These are phyloP conservation scores for Podaxis mareebaensis DNA, from an alignment of 768 basidiomycete genomes.

Conservation along the genomic window DNA sequence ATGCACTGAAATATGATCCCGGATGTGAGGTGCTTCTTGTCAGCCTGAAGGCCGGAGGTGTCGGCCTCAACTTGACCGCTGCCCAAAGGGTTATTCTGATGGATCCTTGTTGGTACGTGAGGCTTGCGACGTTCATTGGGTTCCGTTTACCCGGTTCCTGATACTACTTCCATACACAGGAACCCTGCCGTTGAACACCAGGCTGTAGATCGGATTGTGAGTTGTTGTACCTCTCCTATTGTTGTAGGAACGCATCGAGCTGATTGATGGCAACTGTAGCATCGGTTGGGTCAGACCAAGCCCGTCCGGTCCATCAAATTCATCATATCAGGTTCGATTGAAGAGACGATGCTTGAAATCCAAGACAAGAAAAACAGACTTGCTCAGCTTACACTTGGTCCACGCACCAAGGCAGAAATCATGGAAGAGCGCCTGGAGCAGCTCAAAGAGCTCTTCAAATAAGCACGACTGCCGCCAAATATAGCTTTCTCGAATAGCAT, in stretches of 20 bases:
- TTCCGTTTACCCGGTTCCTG: slow-evolving; percentile 11
- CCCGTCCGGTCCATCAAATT: slow-evolving; percentile 91
- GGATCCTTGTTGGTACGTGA: slow-evolving; percentile 89
- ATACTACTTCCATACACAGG: slow-evolving; percentile 42
- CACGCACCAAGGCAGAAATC: slow-evolving; percentile 86
- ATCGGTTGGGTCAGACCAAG: slow-evolving; percentile 92
- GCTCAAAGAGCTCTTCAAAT: slow-evolving; percentile 66
- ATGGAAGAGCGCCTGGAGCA: slow-evolving; percentile 88
- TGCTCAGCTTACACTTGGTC: slow-evolving; percentile 91
- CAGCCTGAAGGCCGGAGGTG: slow-evolving; percentile 95
- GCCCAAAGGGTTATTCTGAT: slow-evolving; percentile 94
- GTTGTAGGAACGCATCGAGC: not conserved
- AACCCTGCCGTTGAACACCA: slow-evolving; percentile 98
- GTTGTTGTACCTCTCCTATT: slow-evolving; percentile 27
- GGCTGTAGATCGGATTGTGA: slow-evolving; percentile 94
- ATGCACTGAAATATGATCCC: slow-evolving; percentile 87
- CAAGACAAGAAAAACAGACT: slow-evolving; percentile 94
- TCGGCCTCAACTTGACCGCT: slow-evolving; percentile 93
- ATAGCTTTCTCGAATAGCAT: slow-evolving; percentile 25
- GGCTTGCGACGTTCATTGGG: not conserved
- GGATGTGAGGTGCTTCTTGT: slow-evolving; percentile 92
- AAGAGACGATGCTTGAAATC: slow-evolving; percentile 88
- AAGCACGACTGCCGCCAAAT: slow-evolving; percentile 23
- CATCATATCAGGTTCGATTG: slow-evolving; percentile 94
- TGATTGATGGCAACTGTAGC: slow-evolving; percentile 45